phyloP scores from a whole-genome alignment of 2,329 filamentous ascomycete genomes.

The Fusarium sp. region DNA sequence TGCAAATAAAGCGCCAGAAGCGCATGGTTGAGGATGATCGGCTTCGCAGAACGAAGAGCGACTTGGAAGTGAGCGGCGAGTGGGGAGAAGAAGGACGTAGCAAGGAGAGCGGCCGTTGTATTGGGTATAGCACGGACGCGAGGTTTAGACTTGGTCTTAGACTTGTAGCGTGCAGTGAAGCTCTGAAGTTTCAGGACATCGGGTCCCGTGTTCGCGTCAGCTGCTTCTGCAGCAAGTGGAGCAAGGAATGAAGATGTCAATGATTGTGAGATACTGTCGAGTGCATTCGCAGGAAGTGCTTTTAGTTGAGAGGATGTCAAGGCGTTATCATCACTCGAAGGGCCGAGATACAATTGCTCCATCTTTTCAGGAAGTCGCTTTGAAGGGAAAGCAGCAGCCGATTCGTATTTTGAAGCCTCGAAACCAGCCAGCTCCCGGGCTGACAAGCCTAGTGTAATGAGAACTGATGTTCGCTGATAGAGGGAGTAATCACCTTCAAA shows the following conservation, averaged over 20 bases:
- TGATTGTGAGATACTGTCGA: slow-evolving; percentile 75
- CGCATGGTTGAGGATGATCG: slow-evolving; percentile 77
- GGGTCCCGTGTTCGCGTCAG: slow-evolving; percentile 82
- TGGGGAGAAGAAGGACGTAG: slow-evolving; percentile 85
- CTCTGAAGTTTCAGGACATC: slow-evolving; percentile 88
- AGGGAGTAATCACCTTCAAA: slow-evolving; percentile 94
- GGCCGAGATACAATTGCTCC: slow-evolving; percentile 74
- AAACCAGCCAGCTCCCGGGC: slow-evolving; percentile 88
- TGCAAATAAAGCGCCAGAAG: slow-evolving; percentile 85
- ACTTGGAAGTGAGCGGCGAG: slow-evolving; percentile 84
- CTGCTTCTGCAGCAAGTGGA: slow-evolving; percentile 84
- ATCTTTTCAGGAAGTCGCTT: slow-evolving; percentile 81
- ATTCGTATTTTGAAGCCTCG: slow-evolving; percentile 66
- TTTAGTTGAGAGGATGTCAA: slow-evolving; percentile 58
- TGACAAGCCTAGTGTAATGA: slow-evolving; percentile 84
- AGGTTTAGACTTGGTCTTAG: slow-evolving; percentile 52
- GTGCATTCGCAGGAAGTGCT: slow-evolving; percentile 66
- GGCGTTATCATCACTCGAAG: slow-evolving; percentile 43
- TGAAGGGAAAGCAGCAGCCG: slow-evolving; percentile 76
- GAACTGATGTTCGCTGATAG: slow-evolving; percentile 82
- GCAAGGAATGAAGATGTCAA: slow-evolving; percentile 80
- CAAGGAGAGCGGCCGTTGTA: slow-evolving; percentile 80
- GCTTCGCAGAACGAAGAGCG: slow-evolving; percentile 64
- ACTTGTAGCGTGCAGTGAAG: slow-evolving; percentile 74
- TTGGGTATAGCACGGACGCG: slow-evolving; percentile 74